These are phyloP conservation scores for Buddleja alternifolia DNA, from an alignment of 257 asterid species.

Conservation along the genomic window DNA sequence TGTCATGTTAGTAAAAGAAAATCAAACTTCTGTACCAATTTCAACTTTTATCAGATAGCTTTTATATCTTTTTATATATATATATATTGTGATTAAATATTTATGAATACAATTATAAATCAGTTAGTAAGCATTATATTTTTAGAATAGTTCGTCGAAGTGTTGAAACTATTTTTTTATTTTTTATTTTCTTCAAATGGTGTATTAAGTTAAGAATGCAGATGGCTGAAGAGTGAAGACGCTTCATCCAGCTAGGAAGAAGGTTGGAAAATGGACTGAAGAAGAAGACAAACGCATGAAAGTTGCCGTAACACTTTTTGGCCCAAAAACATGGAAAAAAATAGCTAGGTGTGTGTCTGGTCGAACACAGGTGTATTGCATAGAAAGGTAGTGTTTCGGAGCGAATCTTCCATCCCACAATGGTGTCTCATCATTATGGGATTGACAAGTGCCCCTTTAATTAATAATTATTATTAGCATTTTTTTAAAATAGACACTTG, in stretches of 20 bases:
- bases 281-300: slow-evolving; percentile 91
- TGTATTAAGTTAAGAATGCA: slow-evolving; percentile 37
- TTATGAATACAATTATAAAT: not conserved
- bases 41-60: not conserved
- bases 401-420: too few species aligned
- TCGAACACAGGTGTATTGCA: slow-evolving; percentile 86
- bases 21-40: not conserved
- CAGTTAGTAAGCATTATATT: not conserved
- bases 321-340: slow-evolving; percentile 82
- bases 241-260: slow-evolving; percentile 74
- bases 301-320: slow-evolving; percentile 85
- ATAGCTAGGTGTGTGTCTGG: slow-evolving; percentile 83
- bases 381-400: slow-evolving; percentile 94
- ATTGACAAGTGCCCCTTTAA: too few species aligned
- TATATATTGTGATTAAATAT: slow-evolving; percentile 2
- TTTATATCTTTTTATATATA: not conserved
- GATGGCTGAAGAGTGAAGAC: slow-evolving; percentile 95
- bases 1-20: not conserved
- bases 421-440: too few species aligned
- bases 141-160: not conserved
- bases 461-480: too few species aligned
- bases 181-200: slow-evolving; percentile 11
- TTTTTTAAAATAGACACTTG: too few species aligned
- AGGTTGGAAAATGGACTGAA: slow-evolving; percentile 79
- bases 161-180: not conserved